Evolutionary conservation across 805 yeast genomes (phyloP), one percentile per base, ranked within the genome.

Genomic region (Lachancea meyersii): DNA sequence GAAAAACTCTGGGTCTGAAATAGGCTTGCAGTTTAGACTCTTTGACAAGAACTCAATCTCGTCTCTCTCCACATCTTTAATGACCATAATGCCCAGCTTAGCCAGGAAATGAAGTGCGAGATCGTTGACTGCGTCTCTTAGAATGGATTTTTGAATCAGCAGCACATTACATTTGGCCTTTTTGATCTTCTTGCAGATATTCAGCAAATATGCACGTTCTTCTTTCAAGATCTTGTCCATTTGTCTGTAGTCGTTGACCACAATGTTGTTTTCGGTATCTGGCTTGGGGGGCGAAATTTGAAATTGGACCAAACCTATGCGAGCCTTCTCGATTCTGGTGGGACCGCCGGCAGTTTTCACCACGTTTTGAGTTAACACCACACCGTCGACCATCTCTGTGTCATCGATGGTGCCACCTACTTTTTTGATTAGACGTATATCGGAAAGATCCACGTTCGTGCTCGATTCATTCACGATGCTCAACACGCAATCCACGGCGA

Each of bases 181-280:
- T 63, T 94, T 93, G 69, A 93, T 87, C 63, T 86, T 87, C 68
- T 93, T 93, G 72, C 96, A 89, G 62, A 93, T 85, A 64, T 91
- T 91, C 61, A 93, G 76, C 59, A 93, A 70, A 63, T 93, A 93
- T 22, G 96, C 93, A 63, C 99, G 82, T 73, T 93, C 98, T 69
- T 93, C 99, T 62, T 94, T 93, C 61, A 93, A 73, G 54, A 93
- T 93, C 70, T 91, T 93, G 68, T 93, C 99, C 99, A 93, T 93
- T 68, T 93, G 98, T 67, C 98, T 79, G 71, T 93, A 93, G 66
- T 93, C 99, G 61, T 86, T 93, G 43, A 93, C 97, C 45, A 93
- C 95, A 38, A 93, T 91, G 61, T 89, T 91, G 66, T 93, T 93
- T 70, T 93, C 98, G 83, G 94, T 83, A 61, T 88, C 97, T 17